Percentiles rank a stretch among this genome's conserved stretches.
Conservation (phyloP, 108 stramenopile species). For the Schizochytrium sp. region DNA sequence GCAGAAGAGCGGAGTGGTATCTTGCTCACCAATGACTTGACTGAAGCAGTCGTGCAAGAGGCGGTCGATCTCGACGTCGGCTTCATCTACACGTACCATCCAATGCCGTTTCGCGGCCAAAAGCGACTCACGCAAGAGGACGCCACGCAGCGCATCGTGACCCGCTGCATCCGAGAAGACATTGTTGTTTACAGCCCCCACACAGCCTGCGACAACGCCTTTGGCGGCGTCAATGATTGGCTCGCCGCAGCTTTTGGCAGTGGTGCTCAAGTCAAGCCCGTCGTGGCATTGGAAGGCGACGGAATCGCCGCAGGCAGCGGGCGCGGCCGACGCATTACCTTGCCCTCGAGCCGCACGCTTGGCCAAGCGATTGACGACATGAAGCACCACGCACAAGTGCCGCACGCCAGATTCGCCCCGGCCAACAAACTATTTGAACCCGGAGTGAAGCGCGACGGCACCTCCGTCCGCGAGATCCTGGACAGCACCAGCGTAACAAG, state of each 20-base stretch:
- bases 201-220: background rate
- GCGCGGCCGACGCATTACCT: background rate
- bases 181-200: conserved; percentile 14
- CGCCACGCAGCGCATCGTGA: background rate
- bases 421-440: background rate
- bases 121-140: background rate
- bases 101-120: background rate
- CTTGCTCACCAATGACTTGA: conserved; percentile 21
- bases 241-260: background rate
- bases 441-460: background rate
- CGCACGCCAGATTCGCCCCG: background rate
- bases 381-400: background rate
- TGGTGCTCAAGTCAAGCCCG: background rate
- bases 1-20: background rate
- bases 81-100: conserved; percentile 11
- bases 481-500: background rate
- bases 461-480: background rate
- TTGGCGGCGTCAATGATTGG: conserved; percentile 19
- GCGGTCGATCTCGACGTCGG: background rate
- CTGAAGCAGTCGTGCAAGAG: conserved; percentile 1
- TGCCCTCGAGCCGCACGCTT: background rate
- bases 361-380: background rate
- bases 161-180: background rate
- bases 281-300: background rate
- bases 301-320: background rate